phyloP scores from a whole-genome alignment of 2,329 filamentous ascomycete genomes.

The Stemphylium lycopersici region DNA sequence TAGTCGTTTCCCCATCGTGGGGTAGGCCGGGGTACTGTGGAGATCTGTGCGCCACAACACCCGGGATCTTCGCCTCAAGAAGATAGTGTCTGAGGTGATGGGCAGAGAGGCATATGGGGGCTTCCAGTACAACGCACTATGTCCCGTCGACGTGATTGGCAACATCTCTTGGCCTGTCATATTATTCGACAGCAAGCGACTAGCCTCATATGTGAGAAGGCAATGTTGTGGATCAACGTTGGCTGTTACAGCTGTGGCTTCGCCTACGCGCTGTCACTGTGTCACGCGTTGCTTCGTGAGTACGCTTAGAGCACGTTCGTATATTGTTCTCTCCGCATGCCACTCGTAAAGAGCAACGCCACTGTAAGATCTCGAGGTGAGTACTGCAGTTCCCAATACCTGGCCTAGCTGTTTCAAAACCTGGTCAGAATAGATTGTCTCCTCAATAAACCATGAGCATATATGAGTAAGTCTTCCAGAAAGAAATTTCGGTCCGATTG shows the following conservation, averaged over 20 bases:
- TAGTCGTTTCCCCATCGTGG: constrained; percentile 31
- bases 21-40: constrained; percentile 43
- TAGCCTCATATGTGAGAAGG: constrained; percentile 15
- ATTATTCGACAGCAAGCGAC: constrained; percentile 13
- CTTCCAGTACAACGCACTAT: constrained; percentile 26
- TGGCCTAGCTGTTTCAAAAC: constrained; percentile 26
- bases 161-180: constrained; percentile 9
- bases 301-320: not conserved
- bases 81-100: constrained; percentile 28
- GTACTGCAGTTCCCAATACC: constrained; percentile 3
- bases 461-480: constrained; percentile 31
- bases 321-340: constrained; percentile 2
- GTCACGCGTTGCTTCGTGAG: constrained; percentile 2
- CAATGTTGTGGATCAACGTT: constrained; percentile 16
- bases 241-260: not conserved
- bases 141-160: constrained; percentile 22
- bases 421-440: constrained; percentile 28
- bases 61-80: constrained; percentile 33
- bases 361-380: not conserved
- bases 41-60: constrained; percentile 35
- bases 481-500: constrained; percentile 22
- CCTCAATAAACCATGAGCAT: constrained; percentile 16
- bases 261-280: not conserved
- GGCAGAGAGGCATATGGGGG: constrained; percentile 15
- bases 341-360: not conserved